Evolutionary conservation across 2,329 filamentous ascomycete species (phyloP), one percentile per base, ranked within the genome.

Genomic region (Diplodia sapinea): DNA sequence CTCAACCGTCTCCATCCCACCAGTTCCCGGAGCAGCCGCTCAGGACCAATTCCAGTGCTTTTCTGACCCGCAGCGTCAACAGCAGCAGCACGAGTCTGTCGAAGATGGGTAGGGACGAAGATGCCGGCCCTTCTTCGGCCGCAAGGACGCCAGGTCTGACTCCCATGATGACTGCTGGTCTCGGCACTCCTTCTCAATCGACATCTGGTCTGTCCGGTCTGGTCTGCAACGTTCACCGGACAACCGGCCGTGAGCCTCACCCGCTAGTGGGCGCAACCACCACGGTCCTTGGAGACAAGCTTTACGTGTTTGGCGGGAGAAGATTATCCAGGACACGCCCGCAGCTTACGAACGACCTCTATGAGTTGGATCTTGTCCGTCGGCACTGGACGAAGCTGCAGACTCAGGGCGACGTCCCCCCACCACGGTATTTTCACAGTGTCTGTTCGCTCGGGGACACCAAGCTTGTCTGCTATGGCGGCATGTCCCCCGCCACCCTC

Each of bases 391-490:
- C 90, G 13, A 97, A 94, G 77, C 78, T 98, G 29, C 92, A 96
- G 65, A 89, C 92, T 0, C 86, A 84, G 33, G 95, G 95, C 54
- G 93, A 98, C 73, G 83, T 96, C 47, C 95, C 95, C 1, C 91
- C 93, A 1, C 93, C 95, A 9, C 88, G 95, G 69, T 99, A 99
- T 78, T 99, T 99, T 72, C 95, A 99, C 82, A 98, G 93, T 71
- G 91, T 98, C 78, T 99, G 95, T 77, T 87, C 92, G 1, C 82
- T 99, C 2, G 95, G 95, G 26, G 95, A 98, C 76, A 94, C 93
- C 2, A 99, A 98, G 79, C 85, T 99, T 78, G 94, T 99, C 3
- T 98, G 94, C 79, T 99, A 98, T 79, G 95, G 95, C 68, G 95
- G 95, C 72, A 99, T 99, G 95, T 97, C 94, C 11, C 94, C 94